Evolutionary conservation across 2,329 filamentous ascomycete genomes (phyloP).

Genomic region (Thielaviopsis populi): DNA sequence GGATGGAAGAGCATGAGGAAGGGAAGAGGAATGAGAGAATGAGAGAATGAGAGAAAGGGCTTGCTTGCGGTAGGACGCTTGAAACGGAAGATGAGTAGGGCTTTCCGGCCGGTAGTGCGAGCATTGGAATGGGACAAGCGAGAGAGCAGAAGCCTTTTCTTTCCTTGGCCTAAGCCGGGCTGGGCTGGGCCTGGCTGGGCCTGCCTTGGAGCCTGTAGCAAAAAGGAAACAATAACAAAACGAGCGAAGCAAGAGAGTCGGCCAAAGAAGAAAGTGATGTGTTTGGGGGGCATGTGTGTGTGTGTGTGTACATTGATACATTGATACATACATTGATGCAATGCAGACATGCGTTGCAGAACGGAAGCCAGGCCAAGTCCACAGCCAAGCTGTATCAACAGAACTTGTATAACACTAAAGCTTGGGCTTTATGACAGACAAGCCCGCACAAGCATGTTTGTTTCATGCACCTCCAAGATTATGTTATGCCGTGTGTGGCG

Average conservation of each 20-base stretch:
- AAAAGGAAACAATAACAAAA: background rate
- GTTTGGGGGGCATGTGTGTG: too few species aligned
- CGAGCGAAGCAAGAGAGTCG: background rate
- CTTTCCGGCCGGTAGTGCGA: background rate
- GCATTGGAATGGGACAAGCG: background rate
- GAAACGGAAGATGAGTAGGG: background rate
- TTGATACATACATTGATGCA: background rate
- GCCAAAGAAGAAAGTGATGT: background rate
- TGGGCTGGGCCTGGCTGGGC: too few species aligned
- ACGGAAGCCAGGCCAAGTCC: background rate
- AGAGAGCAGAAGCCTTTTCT: background rate
- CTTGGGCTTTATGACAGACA: background rate
- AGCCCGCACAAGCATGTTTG: background rate
- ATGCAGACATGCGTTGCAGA: background rate
- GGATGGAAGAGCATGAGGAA: too few species aligned
- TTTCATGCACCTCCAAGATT: constrained; percentile 4
- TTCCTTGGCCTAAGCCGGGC: too few species aligned
- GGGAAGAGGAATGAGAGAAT: too few species aligned
- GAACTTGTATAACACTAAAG: background rate
- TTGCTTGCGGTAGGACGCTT: background rate
- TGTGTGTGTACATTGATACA: too few species aligned
- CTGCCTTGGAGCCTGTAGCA: background rate
- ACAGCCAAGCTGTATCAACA: background rate
- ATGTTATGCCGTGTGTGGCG: constrained; percentile 3
- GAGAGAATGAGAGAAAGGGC: background rate